These are phyloP conservation scores for Rhizopus delemar DNA, from an alignment of 371 early-diverging fungal species.

Conservation along the genomic window DNA sequence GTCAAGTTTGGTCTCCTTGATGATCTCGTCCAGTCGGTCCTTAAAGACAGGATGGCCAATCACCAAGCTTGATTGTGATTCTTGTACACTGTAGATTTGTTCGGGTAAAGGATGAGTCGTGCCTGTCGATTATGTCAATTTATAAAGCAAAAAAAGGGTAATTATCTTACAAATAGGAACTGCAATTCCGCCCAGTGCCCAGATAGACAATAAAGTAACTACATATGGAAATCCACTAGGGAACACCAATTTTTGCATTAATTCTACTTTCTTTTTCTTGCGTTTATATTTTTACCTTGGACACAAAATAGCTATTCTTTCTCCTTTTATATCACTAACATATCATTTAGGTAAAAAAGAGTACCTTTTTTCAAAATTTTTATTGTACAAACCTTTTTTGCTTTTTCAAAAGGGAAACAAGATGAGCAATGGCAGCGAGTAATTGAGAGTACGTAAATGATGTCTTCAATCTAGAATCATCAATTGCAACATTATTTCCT, in stretches of 20 bases:
- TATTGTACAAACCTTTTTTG: neutral
- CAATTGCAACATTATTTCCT: slow-evolving; percentile 32
- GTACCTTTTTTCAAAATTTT: neutral
- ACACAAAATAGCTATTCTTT: slow-evolving; percentile 71
- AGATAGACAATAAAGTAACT: slow-evolving; percentile 72
- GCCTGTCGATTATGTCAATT: slow-evolving; percentile 26
- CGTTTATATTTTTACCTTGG: slow-evolving; percentile 47
- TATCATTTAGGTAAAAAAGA: neutral
- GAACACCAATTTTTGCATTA: neutral
- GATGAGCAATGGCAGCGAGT: slow-evolving; percentile 28
- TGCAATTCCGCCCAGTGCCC: slow-evolving; percentile 77
- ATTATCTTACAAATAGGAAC: slow-evolving; percentile 72
- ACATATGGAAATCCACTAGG: slow-evolving; percentile 69
- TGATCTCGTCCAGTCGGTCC: slow-evolving; percentile 28
- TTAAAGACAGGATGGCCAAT: slow-evolving; percentile 44
- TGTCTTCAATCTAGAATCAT: slow-evolving; percentile 27
- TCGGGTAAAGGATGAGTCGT: slow-evolving; percentile 69
- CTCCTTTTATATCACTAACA: slow-evolving; percentile 51
- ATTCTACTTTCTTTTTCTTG: neutral
- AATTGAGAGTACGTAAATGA: slow-evolving; percentile 35
- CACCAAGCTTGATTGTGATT: slow-evolving; percentile 56
- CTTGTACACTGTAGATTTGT: slow-evolving; percentile 62
- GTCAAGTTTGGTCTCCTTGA: slow-evolving; percentile 11
- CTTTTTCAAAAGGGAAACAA: neutral
- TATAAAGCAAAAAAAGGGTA: neutral